These are phyloP conservation scores for Paraleonurus japonicus DNA, from an alignment of 257 asterid genomes.

Conservation along the genomic window DNA sequence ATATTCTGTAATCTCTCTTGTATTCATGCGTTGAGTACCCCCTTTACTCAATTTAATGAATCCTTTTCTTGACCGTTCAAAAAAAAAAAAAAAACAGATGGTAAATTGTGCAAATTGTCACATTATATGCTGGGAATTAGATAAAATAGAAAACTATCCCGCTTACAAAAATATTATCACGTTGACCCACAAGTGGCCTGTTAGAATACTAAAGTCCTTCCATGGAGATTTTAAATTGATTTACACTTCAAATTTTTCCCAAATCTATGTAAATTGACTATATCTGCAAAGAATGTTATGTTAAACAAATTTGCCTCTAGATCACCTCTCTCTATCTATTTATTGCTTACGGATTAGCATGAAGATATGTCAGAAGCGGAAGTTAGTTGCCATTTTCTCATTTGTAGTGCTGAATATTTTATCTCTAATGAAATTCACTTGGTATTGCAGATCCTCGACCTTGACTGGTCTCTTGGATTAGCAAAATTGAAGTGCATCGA, in stretches of 20 bases:
- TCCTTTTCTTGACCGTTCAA: too few species aligned
- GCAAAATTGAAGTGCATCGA: slow-evolving; percentile 69
- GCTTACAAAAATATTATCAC: background rate
- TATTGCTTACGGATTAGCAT: background rate
- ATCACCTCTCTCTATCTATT: slow-evolving; percentile 6
- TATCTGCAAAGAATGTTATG: slow-evolving; percentile 8
- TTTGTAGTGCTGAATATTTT: slow-evolving; percentile 25
- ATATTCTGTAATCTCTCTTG: too few species aligned
- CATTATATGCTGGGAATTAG: background rate
- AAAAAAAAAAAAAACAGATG: too few species aligned
- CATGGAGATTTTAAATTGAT: slow-evolving; percentile 7
- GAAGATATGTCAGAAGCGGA: slow-evolving; percentile 1
- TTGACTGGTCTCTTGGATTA: slow-evolving; percentile 94
- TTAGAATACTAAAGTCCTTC: slow-evolving; percentile 8
- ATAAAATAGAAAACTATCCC: background rate
- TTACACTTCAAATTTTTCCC: slow-evolving; percentile 20
- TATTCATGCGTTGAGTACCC: too few species aligned
- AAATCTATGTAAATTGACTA: slow-evolving; percentile 9
- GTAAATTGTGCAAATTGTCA: slow-evolving; percentile 5
- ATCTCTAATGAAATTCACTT: slow-evolving; percentile 22
- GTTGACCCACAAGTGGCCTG: slow-evolving; percentile 4
- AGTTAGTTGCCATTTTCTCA: background rate
- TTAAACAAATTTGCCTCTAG: background rate
- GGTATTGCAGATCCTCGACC: slow-evolving; percentile 76
- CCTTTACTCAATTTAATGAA: too few species aligned